Evolutionary conservation across 139 green algal genomes (phyloP).

Genomic region (Micractinium sp.): DNA sequence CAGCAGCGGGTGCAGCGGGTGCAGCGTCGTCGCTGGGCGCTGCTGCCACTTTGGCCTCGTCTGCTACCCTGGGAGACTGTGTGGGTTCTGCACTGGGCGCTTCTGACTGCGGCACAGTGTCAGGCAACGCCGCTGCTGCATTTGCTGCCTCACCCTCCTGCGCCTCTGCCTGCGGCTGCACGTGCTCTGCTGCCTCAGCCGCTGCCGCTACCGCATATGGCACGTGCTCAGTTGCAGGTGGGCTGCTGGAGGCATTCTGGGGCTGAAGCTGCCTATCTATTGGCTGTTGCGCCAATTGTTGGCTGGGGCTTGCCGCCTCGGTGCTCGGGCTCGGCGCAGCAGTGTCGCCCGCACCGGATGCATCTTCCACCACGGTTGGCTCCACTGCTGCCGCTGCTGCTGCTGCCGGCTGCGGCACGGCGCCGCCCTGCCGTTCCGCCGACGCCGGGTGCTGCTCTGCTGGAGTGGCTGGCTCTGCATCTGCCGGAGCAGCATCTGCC

Average conservation of each 20-base stretch:
- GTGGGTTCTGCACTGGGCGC: neutral
- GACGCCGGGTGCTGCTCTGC: neutral
- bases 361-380: no score
- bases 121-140: neutral
- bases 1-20: neutral
- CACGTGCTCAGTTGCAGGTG: no score
- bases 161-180: neutral
- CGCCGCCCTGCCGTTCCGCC: neutral
- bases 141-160: neutral
- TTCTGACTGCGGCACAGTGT: neutral
- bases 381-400: neutral
- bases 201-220: neutral
- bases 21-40: neutral
- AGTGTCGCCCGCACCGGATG: no score
- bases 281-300: neutral
- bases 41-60: neutral
- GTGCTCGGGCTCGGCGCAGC: no score
- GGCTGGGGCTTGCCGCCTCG: neutral
- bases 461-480: neutral
- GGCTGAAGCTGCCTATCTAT: neutral
- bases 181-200: neutral
- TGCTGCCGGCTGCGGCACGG: neutral
- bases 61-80: neutral
- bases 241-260: neutral
- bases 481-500: neutral